Evolutionary conservation across 2,329 filamentous ascomycete species (phyloP).

Genomic region (Colletotrichum zoysiae): DNA sequence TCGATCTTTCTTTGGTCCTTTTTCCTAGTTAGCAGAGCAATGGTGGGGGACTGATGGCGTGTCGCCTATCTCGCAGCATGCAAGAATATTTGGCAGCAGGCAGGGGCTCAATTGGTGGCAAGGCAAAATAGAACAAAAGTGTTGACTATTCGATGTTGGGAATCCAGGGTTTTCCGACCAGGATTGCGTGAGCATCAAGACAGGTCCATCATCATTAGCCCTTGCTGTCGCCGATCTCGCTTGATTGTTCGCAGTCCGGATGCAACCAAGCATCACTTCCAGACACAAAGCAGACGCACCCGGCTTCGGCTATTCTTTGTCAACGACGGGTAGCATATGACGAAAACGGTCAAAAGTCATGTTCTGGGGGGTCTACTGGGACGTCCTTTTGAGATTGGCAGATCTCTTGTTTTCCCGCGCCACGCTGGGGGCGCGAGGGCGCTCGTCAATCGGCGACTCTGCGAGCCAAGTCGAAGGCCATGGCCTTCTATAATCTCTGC

Average conservation of each 20-base stretch:
- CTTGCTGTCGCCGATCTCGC: neutral
- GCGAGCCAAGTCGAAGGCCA: no score
- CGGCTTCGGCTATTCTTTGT: neutral
- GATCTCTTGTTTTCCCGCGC: no score
- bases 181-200: neutral
- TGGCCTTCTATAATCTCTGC: no score
- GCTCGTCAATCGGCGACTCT: no score
- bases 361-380: neutral
- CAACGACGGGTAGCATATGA: neutral
- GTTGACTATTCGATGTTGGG: neutral
- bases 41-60: no score
- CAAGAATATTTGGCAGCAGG: no score
- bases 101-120: neutral
- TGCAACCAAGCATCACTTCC: neutral
- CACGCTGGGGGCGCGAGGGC: no score
- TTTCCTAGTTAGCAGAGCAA: no score
- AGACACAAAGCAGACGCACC: neutral
- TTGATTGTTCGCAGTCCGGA: neutral
- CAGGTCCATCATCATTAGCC: no score
- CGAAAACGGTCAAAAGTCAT: neutral
- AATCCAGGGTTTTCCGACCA: neutral
- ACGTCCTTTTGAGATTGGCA: no score
- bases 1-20: neutral
- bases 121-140: neutral
- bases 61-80: neutral